A percentile compares a stretch with the other conserved stretches of the same genome.
Evolutionary conservation across 2,329 filamentous ascomycete genomes (phyloP).

Genomic region (Cordyceps javanica): DNA sequence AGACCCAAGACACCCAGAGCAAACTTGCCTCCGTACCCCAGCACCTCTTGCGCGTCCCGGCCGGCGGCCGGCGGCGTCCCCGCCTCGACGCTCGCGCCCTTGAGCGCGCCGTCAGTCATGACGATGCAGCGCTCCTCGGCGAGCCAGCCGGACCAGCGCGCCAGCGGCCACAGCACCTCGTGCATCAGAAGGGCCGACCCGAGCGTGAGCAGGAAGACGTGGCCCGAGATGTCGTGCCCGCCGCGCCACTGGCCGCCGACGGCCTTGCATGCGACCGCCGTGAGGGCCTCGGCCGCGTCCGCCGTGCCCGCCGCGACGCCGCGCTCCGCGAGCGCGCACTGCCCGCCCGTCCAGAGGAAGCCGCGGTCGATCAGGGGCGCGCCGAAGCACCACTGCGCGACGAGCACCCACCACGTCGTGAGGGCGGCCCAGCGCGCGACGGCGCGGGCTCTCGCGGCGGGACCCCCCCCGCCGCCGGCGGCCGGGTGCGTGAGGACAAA

Average conservation of each 20-base stretch:
- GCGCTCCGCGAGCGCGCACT: constrained; percentile 58
- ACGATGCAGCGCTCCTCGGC: constrained; percentile 61
- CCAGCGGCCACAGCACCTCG: constrained; percentile 62
- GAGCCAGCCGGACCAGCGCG: constrained; percentile 32
- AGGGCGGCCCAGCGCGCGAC: constrained; percentile 62
- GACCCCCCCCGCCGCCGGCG: constrained; percentile 29
- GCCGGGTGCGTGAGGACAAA: constrained; percentile 65
- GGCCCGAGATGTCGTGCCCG: constrained; percentile 94
- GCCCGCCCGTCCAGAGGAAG: constrained; percentile 82
- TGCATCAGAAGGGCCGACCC: constrained; percentile 76
- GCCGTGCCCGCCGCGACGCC: constrained; percentile 40
- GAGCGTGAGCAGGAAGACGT: constrained; percentile 87
- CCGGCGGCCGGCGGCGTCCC: constrained; percentile 21
- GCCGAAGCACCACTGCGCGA: constrained; percentile 97
- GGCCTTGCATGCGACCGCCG: constrained; percentile 73
- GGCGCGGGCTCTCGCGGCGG: constrained; percentile 51
- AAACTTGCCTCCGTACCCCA: constrained; percentile 48
- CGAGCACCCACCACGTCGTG: constrained; percentile 73
- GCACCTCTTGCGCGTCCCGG: constrained; percentile 19
- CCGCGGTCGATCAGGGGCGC: constrained; percentile 82
- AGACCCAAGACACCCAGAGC: constrained; percentile 59
- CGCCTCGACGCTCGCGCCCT: constrained; percentile 48
- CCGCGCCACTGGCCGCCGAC: constrained; percentile 80
- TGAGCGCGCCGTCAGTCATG: constrained; percentile 60
- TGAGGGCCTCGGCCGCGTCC: constrained; percentile 51